Base-by-base conservation (phyloP, 371 early-diverging fungal species). In the Mucor piriformis region DNA sequence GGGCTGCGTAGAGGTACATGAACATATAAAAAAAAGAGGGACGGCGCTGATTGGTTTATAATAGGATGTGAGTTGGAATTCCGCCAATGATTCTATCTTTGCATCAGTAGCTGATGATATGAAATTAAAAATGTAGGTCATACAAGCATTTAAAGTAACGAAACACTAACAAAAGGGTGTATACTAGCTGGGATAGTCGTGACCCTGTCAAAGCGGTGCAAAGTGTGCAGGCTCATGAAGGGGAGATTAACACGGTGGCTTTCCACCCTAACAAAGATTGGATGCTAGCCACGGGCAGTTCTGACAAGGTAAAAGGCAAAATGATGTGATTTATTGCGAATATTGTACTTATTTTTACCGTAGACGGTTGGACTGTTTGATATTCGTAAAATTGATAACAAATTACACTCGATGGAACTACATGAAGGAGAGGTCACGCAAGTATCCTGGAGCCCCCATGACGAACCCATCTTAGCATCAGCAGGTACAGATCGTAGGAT, bases 21-120 rank as follows among this genome's bases (percentile, higher is more conserved):
- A 11, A 6, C 7, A 38, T 18, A 23, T 8, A 29, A 38, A 6
- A 37, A 48, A 25, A 37, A 29, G 20, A 20, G 33, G 23, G 18
- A 29, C 25, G 21, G 16, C 38, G 27, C 48, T 38, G 49, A 61
- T 61, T 54, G 54, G 54, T 23, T 37, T 15, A 25, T 25, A 3
- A 21, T 68, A 88, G 88, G 99, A 99, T 75, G 91, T 97, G 38
- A 91, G 92, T 24, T 99, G 97, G 96, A 88, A 94, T 76, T 74
- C 84, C 54, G 79, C 81, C 58, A 81, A 91, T 70, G 87, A 88
- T 23, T 75, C 84, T 56, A 63, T 96, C 33, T 97, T 99, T 81
- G 96, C 92, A 3, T 95, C 96, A 27, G 98, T 98, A 33, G 98
- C 95, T 29, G 98, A 97, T 74, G 98, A 98, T 76, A 92, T 83